Evolutionary conservation across 345 rosid genomes (phyloP), one percentile per base, ranked within the genome.

Genomic region (Bruguiera sexangula): DNA sequence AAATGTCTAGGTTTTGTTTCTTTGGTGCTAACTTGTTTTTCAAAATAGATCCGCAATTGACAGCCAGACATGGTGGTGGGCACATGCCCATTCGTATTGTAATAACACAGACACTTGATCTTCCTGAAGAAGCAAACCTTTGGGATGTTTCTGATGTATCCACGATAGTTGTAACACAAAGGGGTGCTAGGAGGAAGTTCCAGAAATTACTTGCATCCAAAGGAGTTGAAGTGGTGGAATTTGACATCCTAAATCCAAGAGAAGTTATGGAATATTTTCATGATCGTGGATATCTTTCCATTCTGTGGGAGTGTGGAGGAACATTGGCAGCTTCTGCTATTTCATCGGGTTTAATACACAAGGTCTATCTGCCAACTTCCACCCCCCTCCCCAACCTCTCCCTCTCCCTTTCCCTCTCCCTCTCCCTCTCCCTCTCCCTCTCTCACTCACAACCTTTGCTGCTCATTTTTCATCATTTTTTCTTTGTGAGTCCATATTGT

Each of bases 241-340:
- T 94, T 78, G 99, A 94, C 65, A 85, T 94, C 83, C 79, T 94
- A 77, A 94, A 88, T 71, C 88, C 97, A 0, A 90, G 92, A 86
- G 96, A 94, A 32, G 95, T 88, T 62, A 89, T 94, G 99, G 97
- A 89, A 72, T 92, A 94, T 81, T 89, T 94, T 72, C 92, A 89
- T 20, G 88, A 81, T 56, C 96, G 96, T 62, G 97, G 99, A 30
- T 87, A 92, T 75, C 92, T 94, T 74, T 86, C 96, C n/a, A 83
- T 94, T 51, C 78, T 94, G 59, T 94, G 99, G 99, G 97, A 92
- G 74, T 94, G 97, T 67, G 99, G 99, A 21, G 97, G 99, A 22
- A 85, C 90, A 29, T 78, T 94, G 67, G 86, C 96, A 54, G 97
- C 99, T 61, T 88, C 97, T 75, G 96, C 99, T 74, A 88, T 92